Evolutionary conservation across 306 rosid species (phyloP).

Genomic region (Acacia crassicarpa): DNA sequence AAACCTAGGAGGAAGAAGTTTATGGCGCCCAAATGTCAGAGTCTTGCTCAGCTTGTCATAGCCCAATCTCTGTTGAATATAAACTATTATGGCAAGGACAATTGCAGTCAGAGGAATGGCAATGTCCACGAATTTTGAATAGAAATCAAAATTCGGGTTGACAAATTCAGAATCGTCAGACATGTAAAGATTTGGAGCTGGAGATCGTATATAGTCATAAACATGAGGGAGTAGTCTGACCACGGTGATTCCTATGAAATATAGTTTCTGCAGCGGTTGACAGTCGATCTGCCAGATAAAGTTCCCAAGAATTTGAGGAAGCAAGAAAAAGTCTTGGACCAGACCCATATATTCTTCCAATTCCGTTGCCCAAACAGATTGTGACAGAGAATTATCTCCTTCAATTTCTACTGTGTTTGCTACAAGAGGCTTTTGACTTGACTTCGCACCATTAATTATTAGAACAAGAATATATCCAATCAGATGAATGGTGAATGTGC

Average conservation of each 20-base stretch:
- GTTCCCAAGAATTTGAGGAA: conserved; percentile 85
- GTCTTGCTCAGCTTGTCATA: conserved; percentile 65
- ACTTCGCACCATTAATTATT: conserved; percentile 45
- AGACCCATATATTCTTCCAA: conserved; percentile 83
- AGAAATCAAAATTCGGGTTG: conserved; percentile 68
- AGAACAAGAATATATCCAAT: conserved; percentile 61
- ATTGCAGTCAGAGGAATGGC: conserved; percentile 68
- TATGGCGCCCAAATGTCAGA: conserved; percentile 49
- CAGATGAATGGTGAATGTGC: conserved; percentile 54
- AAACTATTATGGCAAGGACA: conserved; percentile 58
- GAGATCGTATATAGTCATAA: conserved; percentile 71
- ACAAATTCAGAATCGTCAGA: conserved; percentile 71
- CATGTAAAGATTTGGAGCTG: conserved; percentile 61
- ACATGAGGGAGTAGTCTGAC: conserved; percentile 87
- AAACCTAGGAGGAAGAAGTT: conserved; percentile 68
- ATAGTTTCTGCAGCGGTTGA: conserved; percentile 75
- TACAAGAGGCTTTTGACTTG: conserved; percentile 43
- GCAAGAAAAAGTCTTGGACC: conserved; percentile 84
- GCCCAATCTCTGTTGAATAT: conserved; percentile 73
- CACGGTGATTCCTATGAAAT: conserved; percentile 74
- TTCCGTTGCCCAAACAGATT: conserved; percentile 60
- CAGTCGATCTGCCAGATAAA: conserved; percentile 79
- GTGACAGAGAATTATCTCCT: conserved; percentile 34
- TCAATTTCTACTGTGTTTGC: conserved; percentile 26
- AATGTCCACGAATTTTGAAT: conserved; percentile 74